Percentiles rank a stretch among this genome's conserved stretches.
Conservation (phyloP, 306 rosid species). For the Carpinus viminea region DNA sequence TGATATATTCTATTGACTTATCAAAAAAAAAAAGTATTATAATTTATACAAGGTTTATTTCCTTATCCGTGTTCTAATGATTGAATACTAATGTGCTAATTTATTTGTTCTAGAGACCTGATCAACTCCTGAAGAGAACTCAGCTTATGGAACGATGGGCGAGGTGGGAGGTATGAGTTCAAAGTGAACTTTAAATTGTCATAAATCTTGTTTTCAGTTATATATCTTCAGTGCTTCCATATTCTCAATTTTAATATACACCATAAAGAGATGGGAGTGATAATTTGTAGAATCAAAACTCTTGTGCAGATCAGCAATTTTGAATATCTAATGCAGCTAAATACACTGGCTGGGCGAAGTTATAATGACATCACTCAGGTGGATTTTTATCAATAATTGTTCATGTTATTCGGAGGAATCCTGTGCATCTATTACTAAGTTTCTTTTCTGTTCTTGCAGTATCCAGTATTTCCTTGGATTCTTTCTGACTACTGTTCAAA, state of each 20-base stretch:
- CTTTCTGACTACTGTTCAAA: conserved; percentile 89
- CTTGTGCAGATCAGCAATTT: conserved; percentile 95
- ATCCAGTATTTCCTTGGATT: conserved; percentile 99
- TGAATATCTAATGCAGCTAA: conserved; percentile 97
- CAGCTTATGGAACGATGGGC: conserved; percentile 99
- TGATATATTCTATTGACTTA: too few species aligned
- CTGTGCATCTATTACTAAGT: conserved; percentile 28
- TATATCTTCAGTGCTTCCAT: neutral
- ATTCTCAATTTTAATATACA: neutral
- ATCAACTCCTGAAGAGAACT: conserved; percentile 87
- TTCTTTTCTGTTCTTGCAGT: conserved; percentile 53
- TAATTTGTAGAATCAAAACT: conserved; percentile 22
- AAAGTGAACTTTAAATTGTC: conserved; percentile 5
- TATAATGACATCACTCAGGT: conserved; percentile 99
- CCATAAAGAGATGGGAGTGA: conserved; percentile 14
- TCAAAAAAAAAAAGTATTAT: too few species aligned
- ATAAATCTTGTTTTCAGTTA: conserved; percentile 6
- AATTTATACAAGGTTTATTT: conserved; percentile 11
- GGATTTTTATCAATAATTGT: conserved; percentile 31
- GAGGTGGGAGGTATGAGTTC: conserved; percentile 92
- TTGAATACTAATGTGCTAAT: conserved; percentile 23
- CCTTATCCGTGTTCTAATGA: neutral
- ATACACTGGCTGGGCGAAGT: conserved; percentile 97
- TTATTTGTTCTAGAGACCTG: conserved; percentile 73
- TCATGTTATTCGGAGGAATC: conserved; percentile 23